Base-by-base conservation (phyloP, 805 yeast genomes). In the Cyberlindnera meyerae region DNA sequence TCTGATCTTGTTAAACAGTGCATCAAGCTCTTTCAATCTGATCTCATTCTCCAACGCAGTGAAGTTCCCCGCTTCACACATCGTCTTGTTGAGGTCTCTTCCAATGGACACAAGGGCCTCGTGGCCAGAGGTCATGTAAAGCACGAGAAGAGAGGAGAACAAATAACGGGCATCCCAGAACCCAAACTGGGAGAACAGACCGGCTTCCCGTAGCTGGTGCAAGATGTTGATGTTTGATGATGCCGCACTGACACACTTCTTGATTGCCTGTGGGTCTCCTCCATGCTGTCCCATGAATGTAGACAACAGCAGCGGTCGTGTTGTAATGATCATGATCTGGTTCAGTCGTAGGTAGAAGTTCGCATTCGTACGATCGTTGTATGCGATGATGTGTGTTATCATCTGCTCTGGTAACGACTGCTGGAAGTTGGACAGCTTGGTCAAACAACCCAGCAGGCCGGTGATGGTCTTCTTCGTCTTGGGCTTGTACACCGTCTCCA, bases 81-180 rank as follows among this genome's bases (percentile, higher is more conserved):
- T 54, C 11, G 48, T 40, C 34, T 41, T 43, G 36, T 53, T 55
- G 27, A 56, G 22, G 6, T 36, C 40, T 11, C 60, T 29, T 5
- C 62, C 61, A 12, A 33, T 39, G 6, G 29, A 27, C 5, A 49
- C 42, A 3, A 55, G 34, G 13, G 45, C 43, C 1, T 53, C 42
- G 30, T 50, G 50, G 6, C 43, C 29, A 8, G 51, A 43, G 18
- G 47, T 50, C 52, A 58, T 57, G 16, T 49, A 52, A 5, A 58
- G 48, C 15, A 64, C 57, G 33, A 62, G 39, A 8, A 62, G 41
- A 0, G 69, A 52, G 15, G 63, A 54, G 40, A 62, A 63, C 30
- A 65, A 49, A 41, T 60, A 62, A 40, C 65, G 61, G 4, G 62
- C 61, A 45, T 64, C 67, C 63, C 65, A 62, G 44, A 62, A 63